Base-by-base conservation (phyloP, 1,139 yeast species). In the Blastobotrys aristatus region DNA sequence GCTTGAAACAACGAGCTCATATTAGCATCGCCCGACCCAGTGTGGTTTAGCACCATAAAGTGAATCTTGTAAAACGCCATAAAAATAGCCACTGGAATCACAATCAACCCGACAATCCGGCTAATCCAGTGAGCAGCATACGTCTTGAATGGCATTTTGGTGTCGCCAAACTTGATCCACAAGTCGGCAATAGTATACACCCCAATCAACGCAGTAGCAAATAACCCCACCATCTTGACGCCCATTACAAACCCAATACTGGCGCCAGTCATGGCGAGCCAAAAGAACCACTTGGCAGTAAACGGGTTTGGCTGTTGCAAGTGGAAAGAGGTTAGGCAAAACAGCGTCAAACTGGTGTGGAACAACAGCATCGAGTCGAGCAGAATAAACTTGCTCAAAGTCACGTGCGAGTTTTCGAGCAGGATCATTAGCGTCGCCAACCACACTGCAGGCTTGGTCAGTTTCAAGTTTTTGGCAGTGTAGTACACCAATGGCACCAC, bases 1-100 rank as follows among this genome's bases (percentile, higher is more conserved):
- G 98, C 98, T 71, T 92, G 98, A 79, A 92, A 92, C 56, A 94
- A 74, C 0, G 97, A 88, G 16, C 96, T 86, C 98, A 94, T 94
- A 61, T 85, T 85, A 43, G 96, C 94, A 65, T 92, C 97, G 55
- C 98, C 98, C 17, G 97, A 81, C 54, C 99, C 98, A 2, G 95
- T 79, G 58, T 80, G 82, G 61, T 76, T 80, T 49, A 92, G 74
- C 29, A 90, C 71, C 17, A 72, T 57, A 59, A 92, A 92, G 66
- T 92, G 99, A 42, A 85, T 71, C 65, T 82, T 85, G 73, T 92
- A 92, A 57, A 83, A 77, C 13, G 75, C 59, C 56, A 84, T 65
- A 61, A 90, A 92, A 18, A 92, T 76, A 29, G 75, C 38, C 41
- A 79, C 62, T 1, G 99, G 99, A n/a, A 89, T 68, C 0, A 84